Evolutionary conservation across 1,139 yeast species (phyloP).

Genomic region (Wickerhamomyces sp.): DNA sequence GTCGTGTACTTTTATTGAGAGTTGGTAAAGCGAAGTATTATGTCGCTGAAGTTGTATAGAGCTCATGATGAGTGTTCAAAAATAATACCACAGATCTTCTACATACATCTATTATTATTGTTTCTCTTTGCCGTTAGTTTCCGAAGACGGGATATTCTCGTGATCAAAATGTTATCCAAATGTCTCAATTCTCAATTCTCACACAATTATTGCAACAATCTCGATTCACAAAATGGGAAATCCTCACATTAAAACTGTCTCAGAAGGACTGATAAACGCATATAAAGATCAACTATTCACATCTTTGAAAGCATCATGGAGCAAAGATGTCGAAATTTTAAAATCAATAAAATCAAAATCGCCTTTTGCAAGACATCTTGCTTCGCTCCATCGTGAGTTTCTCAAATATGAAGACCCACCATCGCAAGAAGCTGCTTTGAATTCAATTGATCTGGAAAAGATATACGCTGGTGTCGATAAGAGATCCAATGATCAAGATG

Average conservation of each 20-base stretch:
- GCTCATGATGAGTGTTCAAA: too few species aligned
- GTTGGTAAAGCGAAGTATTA: slow-evolving; percentile 69
- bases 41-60: slow-evolving; percentile 41
- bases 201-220: neutral
- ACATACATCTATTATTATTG: too few species aligned
- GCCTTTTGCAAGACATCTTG: slow-evolving; percentile 1
- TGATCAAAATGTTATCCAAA: too few species aligned
- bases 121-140: too few species aligned
- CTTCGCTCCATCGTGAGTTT: slow-evolving; percentile 10
- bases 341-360: neutral
- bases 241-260: neutral
- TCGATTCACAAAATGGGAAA: slow-evolving; percentile 1
- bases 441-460: slow-evolving; percentile 28
- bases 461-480: slow-evolving; percentile 34
- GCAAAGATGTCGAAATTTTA: neutral
- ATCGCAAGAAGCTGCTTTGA: slow-evolving; percentile 30
- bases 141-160: too few species aligned
- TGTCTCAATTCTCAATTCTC: neutral
- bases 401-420: slow-evolving; percentile 15
- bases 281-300: slow-evolving; percentile 1
- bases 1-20: slow-evolving; percentile 57
- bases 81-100: too few species aligned
- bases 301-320: neutral
- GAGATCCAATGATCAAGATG: slow-evolving; percentile 26
- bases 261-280: neutral